Base-by-base conservation (phyloP, 805 yeast species). In the Candida maesae region DNA sequence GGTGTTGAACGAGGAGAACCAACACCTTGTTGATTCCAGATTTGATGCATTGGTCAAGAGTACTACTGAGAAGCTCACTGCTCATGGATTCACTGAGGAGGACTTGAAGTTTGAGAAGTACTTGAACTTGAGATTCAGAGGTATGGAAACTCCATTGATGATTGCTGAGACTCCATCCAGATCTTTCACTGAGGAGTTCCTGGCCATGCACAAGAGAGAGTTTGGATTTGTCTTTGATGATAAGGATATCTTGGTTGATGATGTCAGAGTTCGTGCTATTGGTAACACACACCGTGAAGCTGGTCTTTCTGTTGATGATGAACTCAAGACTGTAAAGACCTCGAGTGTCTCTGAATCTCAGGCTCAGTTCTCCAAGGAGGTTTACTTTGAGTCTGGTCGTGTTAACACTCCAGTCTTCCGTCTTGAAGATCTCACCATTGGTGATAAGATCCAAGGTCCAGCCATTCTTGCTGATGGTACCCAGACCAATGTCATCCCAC, bases 141-240 rank as follows among this genome's bases (percentile, higher is more conserved):
- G 96, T 8, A 83, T 95, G n/a, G 96, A 90, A 55, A 84, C 96
- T 3, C 81, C 84, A 30, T 64, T 90, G 47, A 83, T 89, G 84
- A 77, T 84, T n/a, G 62, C 62, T 16, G 59, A 55, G 29, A 51
- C 20, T 13, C 39, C 45, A 36, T 17, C 50, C 59, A 44, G 64
- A 15, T 36, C 67, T 20, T 76, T 72, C 51, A 53, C 59, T 14
- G 56, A 63, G 27, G 67, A 68, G 36, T 85, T 83, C 58, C 61
- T 71, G 33, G 66, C 68, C 12, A 63, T 69, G 40, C 95, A 85
- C 55, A 66, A 73, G 47, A 70, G 78, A 44, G 93, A 86, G 58
- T 86, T 84, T 62, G 91, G 91, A 0, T 85, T 85, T 58, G 60
- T 75, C 6, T 74, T 79, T 44, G 70, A 69, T 14, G 71, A 76